Percentiles rank a stretch among this genome's conserved stretches.
These are phyloP conservation scores for Septoria petroselini DNA, from an alignment of 2,329 filamentous ascomycete genomes.

Conservation along the genomic window DNA sequence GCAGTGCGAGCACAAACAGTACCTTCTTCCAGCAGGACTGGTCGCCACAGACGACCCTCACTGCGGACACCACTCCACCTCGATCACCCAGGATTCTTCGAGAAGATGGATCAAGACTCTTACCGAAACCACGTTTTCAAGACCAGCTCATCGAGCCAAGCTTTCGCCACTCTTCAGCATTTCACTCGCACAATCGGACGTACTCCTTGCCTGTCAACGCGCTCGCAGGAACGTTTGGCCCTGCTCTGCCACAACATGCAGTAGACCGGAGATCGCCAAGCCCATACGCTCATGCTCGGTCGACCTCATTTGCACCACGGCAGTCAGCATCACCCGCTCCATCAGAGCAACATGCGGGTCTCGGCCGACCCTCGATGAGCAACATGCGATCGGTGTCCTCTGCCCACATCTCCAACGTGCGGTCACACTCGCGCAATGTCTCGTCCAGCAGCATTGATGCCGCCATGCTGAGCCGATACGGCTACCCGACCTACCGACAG, in stretches of 20 bases:
- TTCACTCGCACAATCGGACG: conserved; percentile 30
- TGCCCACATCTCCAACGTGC: conserved; percentile 31
- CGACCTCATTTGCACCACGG: conserved; percentile 18
- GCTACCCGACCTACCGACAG: conserved; percentile 72
- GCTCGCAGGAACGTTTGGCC: conserved; percentile 31
- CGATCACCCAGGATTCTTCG: conserved; percentile 33
- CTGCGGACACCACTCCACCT: conserved; percentile 34
- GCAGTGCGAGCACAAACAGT: conserved; percentile 34
- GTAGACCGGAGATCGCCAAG: conserved; percentile 30
- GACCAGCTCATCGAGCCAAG: conserved; percentile 32
- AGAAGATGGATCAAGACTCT: conserved; percentile 31
- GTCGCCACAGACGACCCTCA: conserved; percentile 35
- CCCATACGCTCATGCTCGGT: conserved; percentile 24
- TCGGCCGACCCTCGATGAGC: conserved; percentile 29
- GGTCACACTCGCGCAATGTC: conserved; percentile 34
- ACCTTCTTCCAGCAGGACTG: conserved; percentile 33
- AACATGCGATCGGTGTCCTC: conserved; percentile 32
- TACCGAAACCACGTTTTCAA: conserved; percentile 33
- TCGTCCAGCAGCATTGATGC: conserved; percentile 38
- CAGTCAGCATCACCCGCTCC: conserved; percentile 23
- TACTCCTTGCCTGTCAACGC: conserved; percentile 32
- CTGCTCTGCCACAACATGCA: conserved; percentile 20
- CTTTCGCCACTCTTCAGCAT: conserved; percentile 9
- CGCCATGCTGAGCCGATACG: conserved; percentile 54
- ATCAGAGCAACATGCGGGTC: conserved; percentile 23